phyloP scores from a whole-genome alignment of 306 rosid genomes.

The Abrus precatorius region DNA sequence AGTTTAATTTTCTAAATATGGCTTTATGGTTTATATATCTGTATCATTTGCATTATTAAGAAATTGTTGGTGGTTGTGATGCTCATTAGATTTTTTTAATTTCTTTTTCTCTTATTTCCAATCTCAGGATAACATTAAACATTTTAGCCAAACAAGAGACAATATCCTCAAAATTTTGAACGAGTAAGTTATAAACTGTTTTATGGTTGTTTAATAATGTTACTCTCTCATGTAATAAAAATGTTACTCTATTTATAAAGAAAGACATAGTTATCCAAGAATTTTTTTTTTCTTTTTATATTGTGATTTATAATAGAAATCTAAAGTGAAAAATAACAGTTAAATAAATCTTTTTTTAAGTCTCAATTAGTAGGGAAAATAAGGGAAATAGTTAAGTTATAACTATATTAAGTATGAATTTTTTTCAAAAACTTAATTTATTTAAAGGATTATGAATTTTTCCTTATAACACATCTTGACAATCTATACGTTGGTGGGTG shows the following conservation, averaged over 20 bases:
- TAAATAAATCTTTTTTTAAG: background rate
- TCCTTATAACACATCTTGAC: background rate
- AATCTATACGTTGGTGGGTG: too few species aligned
- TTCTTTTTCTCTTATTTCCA: slow-evolving; percentile 47
- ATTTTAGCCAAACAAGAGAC: slow-evolving; percentile 67
- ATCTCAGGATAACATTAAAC: slow-evolving; percentile 64
- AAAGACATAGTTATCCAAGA: background rate
- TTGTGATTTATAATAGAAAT: slow-evolving; percentile 1
- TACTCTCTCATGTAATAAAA: too few species aligned
- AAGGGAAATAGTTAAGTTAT: too few species aligned
- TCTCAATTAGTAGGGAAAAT: background rate
- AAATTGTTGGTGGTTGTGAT: slow-evolving; percentile 14
- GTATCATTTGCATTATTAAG: background rate
- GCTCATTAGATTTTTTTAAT: background rate
- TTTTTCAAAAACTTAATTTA: background rate
- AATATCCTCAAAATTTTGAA: slow-evolving; percentile 64
- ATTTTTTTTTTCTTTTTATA: background rate
- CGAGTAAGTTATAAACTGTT: slow-evolving; percentile 55
- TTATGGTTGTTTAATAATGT: background rate
- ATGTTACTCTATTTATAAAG: background rate
- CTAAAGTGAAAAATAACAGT: background rate
- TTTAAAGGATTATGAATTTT: background rate
- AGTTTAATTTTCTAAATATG: slow-evolving; percentile 4
- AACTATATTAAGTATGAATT: too few species aligned
- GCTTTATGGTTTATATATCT: background rate